These are phyloP conservation scores for Exobasidium rhododendri DNA, from an alignment of 1,284 basidiomycete genomes.

Conservation along the genomic window DNA sequence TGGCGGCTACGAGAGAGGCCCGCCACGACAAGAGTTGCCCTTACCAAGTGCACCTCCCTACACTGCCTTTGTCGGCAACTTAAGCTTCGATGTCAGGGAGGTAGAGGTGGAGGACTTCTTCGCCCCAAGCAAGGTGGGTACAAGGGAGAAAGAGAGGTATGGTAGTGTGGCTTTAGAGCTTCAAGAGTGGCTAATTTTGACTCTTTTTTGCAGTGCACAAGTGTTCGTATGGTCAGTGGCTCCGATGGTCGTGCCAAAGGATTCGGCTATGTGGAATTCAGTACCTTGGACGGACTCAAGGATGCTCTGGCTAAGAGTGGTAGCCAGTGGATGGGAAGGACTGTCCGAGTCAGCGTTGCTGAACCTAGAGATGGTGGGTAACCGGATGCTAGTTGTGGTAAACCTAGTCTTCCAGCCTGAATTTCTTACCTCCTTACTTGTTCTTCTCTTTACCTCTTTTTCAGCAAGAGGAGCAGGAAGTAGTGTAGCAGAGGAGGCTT, in stretches of 20 bases:
- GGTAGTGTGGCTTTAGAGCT: no score
- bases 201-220: slow-evolving; percentile 55
- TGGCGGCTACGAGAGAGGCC: slow-evolving; percentile 9
- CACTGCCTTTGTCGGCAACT: slow-evolving; percentile 92
- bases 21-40: slow-evolving; percentile 79
- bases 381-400: no score
- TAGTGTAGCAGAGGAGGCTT: slow-evolving; percentile 58
- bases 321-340: slow-evolving; percentile 67
- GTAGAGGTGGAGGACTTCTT: slow-evolving; percentile 73
- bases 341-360: slow-evolving; percentile 85
- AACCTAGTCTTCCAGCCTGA: no score
- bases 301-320: slow-evolving; percentile 60
- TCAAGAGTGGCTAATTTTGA: neutral
- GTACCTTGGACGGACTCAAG: slow-evolving; percentile 75
- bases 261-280: slow-evolving; percentile 96
- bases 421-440: no score
- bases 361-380: slow-evolving; percentile 66
- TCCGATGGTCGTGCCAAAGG: slow-evolving; percentile 86
- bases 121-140: slow-evolving; percentile 34
- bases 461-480: slow-evolving; percentile 68
- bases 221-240: slow-evolving; percentile 87
- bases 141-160: neutral
- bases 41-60: slow-evolving; percentile 90
- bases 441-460: no score
- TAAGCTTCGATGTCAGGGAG: slow-evolving; percentile 88